A percentile compares a stretch with the other conserved stretches of the same genome.
Evolutionary conservation across 2,329 filamentous ascomycete species (phyloP).

Genomic region (Penicillium sp.): DNA sequence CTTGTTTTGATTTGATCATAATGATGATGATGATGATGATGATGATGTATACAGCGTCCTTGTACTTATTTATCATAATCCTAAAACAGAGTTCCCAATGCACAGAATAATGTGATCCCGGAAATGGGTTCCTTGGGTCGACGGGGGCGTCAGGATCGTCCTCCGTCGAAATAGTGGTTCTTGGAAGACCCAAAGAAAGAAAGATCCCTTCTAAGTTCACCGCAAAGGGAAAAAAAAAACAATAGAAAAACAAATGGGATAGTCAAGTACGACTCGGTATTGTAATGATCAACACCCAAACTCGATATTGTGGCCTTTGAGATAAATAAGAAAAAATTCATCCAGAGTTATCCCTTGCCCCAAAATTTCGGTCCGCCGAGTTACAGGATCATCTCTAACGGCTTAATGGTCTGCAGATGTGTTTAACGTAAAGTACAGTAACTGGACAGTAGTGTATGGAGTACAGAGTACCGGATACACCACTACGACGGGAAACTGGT

Average conservation of each 20-base stretch:
- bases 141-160: conserved; percentile 13
- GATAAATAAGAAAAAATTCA: background rate
- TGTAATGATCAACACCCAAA: background rate
- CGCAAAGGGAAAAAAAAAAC: background rate
- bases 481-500: background rate
- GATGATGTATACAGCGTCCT: background rate
- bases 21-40: too few species aligned
- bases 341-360: background rate
- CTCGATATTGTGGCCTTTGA: background rate
- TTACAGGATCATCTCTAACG: background rate
- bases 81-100: conserved; percentile 4
- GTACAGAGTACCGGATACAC: background rate
- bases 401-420: background rate
- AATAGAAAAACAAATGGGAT: background rate
- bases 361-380: background rate
- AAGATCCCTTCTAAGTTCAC: background rate
- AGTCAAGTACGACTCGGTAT: background rate
- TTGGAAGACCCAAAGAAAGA: background rate
- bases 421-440: background rate
- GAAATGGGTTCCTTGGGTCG: conserved; percentile 10
- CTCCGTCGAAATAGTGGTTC: background rate
- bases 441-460: too few species aligned
- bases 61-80: background rate
- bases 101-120: conserved; percentile 9
- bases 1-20: background rate